Evolutionary conservation across 2,329 filamentous ascomycete species (phyloP), one percentile per base, ranked within the genome.

Genomic region (Cercospora sp.): DNA sequence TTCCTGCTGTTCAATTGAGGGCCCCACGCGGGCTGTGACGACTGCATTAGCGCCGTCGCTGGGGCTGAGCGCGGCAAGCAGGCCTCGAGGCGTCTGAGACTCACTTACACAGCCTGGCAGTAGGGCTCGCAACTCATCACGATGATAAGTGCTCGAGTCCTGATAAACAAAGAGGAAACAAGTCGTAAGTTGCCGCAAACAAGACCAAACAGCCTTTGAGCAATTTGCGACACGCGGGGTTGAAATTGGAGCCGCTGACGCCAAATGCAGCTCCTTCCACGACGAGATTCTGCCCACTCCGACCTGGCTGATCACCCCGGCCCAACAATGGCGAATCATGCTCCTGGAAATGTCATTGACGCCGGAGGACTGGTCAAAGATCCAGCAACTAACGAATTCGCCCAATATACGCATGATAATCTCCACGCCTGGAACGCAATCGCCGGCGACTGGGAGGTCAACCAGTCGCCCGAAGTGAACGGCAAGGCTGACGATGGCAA

Each of bases 391-490:
- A 58, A 62, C 7, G 48, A 53, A 9, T 57, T 51, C 16, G 30
- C 57, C 18, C 53, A 36, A n/a, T 68, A 68, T 36, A 64, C 57
- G 7, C 12, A 57, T 20, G 69, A 69, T 53, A 71, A 74, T 45
- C 63, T 53, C 28, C 42, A 66, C 13, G 69, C 72, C 45, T 85
- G 83, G 83, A 76, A 81, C 13, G 71, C 67, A 57, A 82, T 82
- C 69, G 82, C 83, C 3, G 65, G 74, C 30, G 75, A 75, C 67
- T 85, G 83, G 83, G 81, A 85, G 73, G 69, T 73, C 16, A 63
- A 61, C 9, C 72, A 72, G 36, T 68, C 66, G 23, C 69, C 65
- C 12, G 67, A 70, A 10, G 62, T 53, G 18, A 59, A 63, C 12
- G 66, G 66, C 48, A 67, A 67, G 18, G 53, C 39, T 18, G 69